Evolutionary conservation across 2,329 filamentous ascomycete genomes (phyloP).

Genomic region (Pseudogymnoascus sp.): DNA sequence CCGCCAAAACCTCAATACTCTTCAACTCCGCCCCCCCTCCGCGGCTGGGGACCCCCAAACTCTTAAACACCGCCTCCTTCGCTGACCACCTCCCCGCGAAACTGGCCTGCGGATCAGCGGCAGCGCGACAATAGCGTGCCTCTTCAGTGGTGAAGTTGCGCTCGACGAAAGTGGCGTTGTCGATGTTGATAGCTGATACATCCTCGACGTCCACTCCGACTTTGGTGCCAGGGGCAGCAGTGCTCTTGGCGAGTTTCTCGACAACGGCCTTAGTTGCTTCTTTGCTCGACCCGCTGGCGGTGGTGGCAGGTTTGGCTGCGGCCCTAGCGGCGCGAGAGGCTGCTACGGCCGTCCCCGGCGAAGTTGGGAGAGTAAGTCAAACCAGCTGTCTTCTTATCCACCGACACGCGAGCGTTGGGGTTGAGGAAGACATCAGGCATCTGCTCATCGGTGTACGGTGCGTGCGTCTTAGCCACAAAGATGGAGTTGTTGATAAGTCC

Average conservation of each 20-base stretch:
- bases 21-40: constrained; percentile 84
- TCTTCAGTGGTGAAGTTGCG: constrained; percentile 88
- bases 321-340: constrained; percentile 54
- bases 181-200: constrained; percentile 78
- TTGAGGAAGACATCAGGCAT: constrained; percentile 87
- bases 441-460: constrained; percentile 84
- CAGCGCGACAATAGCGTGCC: constrained; percentile 77
- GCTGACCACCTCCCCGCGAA: constrained; percentile 96
- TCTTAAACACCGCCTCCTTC: constrained; percentile 99
- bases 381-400: constrained; percentile 80
- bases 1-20: constrained; percentile 87
- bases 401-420: constrained; percentile 76
- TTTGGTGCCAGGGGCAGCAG: constrained; percentile 61
- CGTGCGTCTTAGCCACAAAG: constrained; percentile 89
- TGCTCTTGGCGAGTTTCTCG: constrained; percentile 64
- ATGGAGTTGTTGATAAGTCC: constrained; percentile 96
- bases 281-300: constrained; percentile 55
- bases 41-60: constrained; percentile 76
- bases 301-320: constrained; percentile 41
- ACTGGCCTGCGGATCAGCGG: constrained; percentile 74
- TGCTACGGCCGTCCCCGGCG: constrained; percentile 32
- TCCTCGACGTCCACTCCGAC: constrained; percentile 93
- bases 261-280: constrained; percentile 59
- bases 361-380: constrained; percentile 67
- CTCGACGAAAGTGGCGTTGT: constrained; percentile 88